phyloP scores from a whole-genome alignment of 2,329 filamentous ascomycete species.

The Ceratocystis alfenasii region DNA sequence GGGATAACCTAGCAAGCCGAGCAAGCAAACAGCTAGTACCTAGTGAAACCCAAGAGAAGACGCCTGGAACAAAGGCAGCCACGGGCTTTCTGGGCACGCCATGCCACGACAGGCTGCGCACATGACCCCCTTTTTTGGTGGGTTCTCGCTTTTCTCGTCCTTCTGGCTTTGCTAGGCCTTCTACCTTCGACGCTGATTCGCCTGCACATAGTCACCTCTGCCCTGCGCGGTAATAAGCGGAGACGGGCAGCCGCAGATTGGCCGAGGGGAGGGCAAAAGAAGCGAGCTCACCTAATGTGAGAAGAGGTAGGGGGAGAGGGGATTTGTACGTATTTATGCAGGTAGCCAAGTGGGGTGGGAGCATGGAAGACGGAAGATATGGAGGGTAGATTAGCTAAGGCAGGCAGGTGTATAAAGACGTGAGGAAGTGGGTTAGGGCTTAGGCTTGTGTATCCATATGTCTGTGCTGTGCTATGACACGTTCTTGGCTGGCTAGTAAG shows the following conservation, averaged over 20 bases:
- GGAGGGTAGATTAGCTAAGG: too few species aligned
- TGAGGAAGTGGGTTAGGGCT: too few species aligned
- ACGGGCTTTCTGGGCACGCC: neutral
- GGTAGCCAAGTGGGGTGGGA: too few species aligned
- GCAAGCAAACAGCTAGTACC: too few species aligned
- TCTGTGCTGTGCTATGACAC: too few species aligned
- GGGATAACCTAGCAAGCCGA: too few species aligned
- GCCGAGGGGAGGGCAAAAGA: neutral
- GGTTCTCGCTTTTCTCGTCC: neutral
- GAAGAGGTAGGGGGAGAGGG: neutral
- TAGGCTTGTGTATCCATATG: too few species aligned
- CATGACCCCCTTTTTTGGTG: neutral
- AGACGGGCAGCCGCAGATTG: neutral
- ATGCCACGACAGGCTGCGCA: neutral
- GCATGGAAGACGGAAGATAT: too few species aligned
- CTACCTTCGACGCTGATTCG: neutral
- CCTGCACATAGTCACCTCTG: neutral
- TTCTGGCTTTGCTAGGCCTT: neutral
- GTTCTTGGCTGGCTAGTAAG: too few species aligned
- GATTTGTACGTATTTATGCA: neutral
- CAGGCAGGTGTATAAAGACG: too few species aligned
- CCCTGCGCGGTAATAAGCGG: neutral
- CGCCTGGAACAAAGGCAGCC: neutral
- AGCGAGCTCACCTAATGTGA: neutral
- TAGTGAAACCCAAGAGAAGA: too few species aligned